phyloP scores from a whole-genome alignment of 1,139 yeast genomes.

The Saccharomycopsis hybrid region DNA sequence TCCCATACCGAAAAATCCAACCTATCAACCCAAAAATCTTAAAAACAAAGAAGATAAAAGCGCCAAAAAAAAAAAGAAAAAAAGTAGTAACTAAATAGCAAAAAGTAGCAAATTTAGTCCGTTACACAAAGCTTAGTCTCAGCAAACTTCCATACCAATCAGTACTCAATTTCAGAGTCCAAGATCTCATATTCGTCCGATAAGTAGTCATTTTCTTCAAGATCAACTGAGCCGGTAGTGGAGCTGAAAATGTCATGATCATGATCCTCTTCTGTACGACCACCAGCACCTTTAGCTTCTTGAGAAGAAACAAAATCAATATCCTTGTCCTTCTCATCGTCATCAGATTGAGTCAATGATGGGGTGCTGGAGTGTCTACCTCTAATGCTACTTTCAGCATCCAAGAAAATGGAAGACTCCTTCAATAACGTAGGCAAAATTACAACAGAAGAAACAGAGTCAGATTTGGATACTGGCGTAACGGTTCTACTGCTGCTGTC shows the following conservation, averaged over 20 bases:
- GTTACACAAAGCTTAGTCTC: background rate
- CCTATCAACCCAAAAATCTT: too few relatives aligned
- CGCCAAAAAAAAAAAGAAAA: background rate
- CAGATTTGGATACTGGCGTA: background rate
- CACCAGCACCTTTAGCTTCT: background rate
- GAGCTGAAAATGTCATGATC: conserved; percentile 11
- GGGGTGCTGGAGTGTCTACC: background rate
- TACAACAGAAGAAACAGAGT: conserved; percentile 7
- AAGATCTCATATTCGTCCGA: conserved; percentile 12
- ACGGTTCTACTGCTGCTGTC: background rate
- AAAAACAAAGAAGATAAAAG: too few relatives aligned
- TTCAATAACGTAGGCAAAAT: conserved; percentile 14
- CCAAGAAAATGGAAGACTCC: conserved; percentile 8
- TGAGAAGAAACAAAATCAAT: background rate
- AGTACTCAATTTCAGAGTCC: conserved; percentile 13
- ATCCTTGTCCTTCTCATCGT: background rate
- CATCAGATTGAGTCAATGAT: background rate
- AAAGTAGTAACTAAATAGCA: background rate
- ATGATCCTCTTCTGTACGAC: background rate
- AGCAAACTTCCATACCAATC: background rate
- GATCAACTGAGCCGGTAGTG: background rate
- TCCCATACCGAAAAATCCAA: too few relatives aligned
- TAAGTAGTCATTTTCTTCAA: background rate
- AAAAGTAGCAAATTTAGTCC: background rate
- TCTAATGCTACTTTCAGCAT: conserved; percentile 5